Evolutionary conservation across 257 asterid species (phyloP).

Genomic region (Lycium ferocissimum): DNA sequence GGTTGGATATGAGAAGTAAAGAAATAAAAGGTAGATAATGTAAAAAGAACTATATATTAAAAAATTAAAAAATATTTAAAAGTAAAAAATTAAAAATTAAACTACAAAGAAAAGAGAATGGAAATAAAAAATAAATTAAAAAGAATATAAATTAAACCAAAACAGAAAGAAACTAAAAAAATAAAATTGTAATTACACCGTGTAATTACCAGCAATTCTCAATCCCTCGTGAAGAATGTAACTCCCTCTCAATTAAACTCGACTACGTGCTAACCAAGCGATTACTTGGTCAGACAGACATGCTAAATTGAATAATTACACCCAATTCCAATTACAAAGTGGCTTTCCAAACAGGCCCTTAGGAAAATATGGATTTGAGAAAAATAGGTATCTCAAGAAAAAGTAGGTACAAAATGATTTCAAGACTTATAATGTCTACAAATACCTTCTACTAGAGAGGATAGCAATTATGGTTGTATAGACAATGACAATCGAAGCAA

Average conservation of each 20-base stretch:
- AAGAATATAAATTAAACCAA: not conserved
- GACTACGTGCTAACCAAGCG: not conserved
- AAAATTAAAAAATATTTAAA: not conserved
- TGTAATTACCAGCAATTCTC: not conserved
- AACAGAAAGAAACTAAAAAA: not conserved
- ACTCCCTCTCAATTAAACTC: not conserved
- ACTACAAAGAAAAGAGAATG: no score
- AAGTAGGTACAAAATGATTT: constrained; percentile 16
- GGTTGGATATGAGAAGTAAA: not conserved
- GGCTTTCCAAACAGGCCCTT: not conserved
- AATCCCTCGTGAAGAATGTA: not conserved
- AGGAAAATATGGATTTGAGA: not conserved
- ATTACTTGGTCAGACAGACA: not conserved
- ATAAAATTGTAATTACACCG: not conserved
- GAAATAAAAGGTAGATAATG: not conserved
- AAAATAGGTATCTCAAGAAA: constrained; percentile 31
- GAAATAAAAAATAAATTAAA: not conserved
- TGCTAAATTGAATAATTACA: not conserved
- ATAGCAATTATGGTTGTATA: constrained; percentile 83
- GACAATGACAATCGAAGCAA: constrained; percentile 91
- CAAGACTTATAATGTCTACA: not conserved
- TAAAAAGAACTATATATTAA: not conserved
- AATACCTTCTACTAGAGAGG: constrained; percentile 81
- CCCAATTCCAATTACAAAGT: not conserved
- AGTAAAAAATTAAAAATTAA: not conserved